Evolutionary conservation across 2,329 filamentous ascomycete genomes (phyloP).

Genomic region (Penicillium glabrum): DNA sequence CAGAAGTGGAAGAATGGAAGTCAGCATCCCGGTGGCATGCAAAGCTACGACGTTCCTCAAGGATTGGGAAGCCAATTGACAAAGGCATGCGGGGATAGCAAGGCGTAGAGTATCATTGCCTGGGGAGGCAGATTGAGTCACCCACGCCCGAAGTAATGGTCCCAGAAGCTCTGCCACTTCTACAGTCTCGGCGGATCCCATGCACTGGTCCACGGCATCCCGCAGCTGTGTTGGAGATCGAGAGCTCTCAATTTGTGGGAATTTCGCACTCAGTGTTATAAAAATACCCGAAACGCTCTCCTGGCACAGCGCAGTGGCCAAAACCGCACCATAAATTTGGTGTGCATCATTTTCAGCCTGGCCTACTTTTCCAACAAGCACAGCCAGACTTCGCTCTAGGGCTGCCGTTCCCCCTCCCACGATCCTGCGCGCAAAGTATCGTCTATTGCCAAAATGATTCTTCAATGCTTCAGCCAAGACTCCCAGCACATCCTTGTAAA

Average conservation of each 20-base stretch:
- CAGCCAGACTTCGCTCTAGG: conserved; percentile 68
- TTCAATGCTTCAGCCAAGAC: conserved; percentile 74
- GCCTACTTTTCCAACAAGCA: conserved; percentile 61
- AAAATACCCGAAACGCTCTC: conserved; percentile 71
- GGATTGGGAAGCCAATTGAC: conserved; percentile 59
- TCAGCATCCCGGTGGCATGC: conserved; percentile 71
- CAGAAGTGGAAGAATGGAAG: conserved; percentile 63
- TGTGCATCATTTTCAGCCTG: conserved; percentile 58
- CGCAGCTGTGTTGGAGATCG: conserved; percentile 24
- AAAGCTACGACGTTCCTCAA: conserved; percentile 69
- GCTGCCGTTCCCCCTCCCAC: conserved; percentile 76
- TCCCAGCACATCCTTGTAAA: conserved; percentile 57
- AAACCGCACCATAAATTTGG: conserved; percentile 78
- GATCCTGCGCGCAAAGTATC: conserved; percentile 78
- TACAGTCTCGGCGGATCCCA: conserved; percentile 44
- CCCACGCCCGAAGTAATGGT: conserved; percentile 50
- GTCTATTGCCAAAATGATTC: conserved; percentile 79
- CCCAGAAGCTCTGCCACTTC: conserved; percentile 43
- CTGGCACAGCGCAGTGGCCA: conserved; percentile 79
- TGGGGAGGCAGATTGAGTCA: conserved; percentile 57
- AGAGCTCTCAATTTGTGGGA: conserved; percentile 13
- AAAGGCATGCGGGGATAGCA: conserved; percentile 65
- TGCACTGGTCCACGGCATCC: conserved; percentile 33
- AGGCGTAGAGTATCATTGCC: conserved; percentile 43
- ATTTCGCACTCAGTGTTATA: conserved; percentile 37